phyloP scores from a whole-genome alignment of 768 basidiomycete species.

The Leccinum longicurvipes region DNA sequence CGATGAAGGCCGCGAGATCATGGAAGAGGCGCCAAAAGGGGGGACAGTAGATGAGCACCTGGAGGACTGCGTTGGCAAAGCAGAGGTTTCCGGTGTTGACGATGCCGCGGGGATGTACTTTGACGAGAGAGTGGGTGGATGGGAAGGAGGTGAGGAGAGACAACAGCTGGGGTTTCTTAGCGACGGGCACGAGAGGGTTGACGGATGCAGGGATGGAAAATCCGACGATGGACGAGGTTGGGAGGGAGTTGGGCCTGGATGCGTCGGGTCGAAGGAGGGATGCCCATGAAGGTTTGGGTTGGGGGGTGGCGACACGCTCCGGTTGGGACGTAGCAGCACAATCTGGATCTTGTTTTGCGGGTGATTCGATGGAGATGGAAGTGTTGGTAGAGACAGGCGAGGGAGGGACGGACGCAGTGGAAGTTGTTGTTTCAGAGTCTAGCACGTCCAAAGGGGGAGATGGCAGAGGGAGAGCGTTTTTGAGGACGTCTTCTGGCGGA shows the following conservation, averaged over 20 bases:
- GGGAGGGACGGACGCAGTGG: conserved; percentile 43
- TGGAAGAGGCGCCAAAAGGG: conserved; percentile 79
- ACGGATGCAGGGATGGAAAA: conserved; percentile 67
- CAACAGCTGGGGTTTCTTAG: conserved; percentile 49
- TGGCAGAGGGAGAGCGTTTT: conserved; percentile 48
- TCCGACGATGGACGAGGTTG: conserved; percentile 68
- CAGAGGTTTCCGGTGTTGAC: conserved; percentile 97
- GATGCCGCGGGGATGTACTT: conserved; percentile 71
- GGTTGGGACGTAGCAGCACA: conserved; percentile 9
- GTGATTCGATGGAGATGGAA: conserved; percentile 45
- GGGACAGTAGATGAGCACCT: conserved; percentile 85
- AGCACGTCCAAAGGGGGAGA: conserved; percentile 53
- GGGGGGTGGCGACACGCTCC: conserved; percentile 10
- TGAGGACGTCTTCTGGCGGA: conserved; percentile 58
- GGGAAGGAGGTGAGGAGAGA: conserved; percentile 48
- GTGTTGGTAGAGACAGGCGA: conserved; percentile 63
- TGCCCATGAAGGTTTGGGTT: conserved; percentile 70
- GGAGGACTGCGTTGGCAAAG: conserved; percentile 93
- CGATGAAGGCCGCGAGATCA: conserved; percentile 59
- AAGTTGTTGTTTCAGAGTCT: conserved; percentile 48
- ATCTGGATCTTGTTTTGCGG: too few relatives aligned
- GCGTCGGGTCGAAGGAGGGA: conserved; percentile 57
- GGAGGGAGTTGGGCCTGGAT: conserved; percentile 48
- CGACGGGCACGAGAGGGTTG: conserved; percentile 31
- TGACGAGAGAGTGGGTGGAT: conserved; percentile 18